phyloP scores from a whole-genome alignment of 1,284 basidiomycete species.

The Leccinum griseonigrum region DNA sequence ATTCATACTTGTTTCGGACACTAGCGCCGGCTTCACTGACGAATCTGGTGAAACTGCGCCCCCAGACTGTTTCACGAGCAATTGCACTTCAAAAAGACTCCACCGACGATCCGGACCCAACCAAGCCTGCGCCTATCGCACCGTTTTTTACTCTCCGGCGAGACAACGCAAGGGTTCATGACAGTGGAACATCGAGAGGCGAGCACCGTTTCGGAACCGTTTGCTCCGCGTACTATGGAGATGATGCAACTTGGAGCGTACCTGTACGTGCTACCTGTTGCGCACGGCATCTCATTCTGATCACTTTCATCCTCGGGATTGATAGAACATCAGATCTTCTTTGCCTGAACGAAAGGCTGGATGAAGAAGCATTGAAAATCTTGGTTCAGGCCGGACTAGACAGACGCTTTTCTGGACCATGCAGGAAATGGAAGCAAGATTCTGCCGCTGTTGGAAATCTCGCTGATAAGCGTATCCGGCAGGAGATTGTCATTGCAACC shows the following conservation, averaged over 20 bases:
- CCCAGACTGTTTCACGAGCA: slow-evolving; percentile 15
- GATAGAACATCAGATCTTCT: slow-evolving; percentile 29
- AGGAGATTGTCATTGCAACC: neutral
- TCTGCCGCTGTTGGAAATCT: slow-evolving; percentile 1
- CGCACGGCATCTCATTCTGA: no score
- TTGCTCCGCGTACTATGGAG: no score
- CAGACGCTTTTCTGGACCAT: slow-evolving; percentile 22
- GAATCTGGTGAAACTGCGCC: neutral
- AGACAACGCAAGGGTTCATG: slow-evolving; percentile 37
- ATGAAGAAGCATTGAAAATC: slow-evolving; percentile 27
- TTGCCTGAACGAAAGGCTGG: slow-evolving; percentile 25
- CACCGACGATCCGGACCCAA: slow-evolving; percentile 9
- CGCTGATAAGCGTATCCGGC: fast-evolving
- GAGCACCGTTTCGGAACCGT: neutral
- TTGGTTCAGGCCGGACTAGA: slow-evolving; percentile 34
- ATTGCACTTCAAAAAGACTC: slow-evolving; percentile 12
- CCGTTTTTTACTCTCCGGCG: slow-evolving; percentile 35
- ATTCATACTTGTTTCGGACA: neutral
- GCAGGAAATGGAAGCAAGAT: slow-evolving; percentile 24
- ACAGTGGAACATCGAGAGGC: slow-evolving; percentile 26
- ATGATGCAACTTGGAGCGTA: no score
- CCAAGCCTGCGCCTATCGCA: slow-evolving; percentile 9
- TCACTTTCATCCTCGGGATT: neutral
- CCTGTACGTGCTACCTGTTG: no score
- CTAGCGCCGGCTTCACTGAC: neutral